Conservation (phyloP, 306 rosid species). For the Inga leiocalycina region DNA sequence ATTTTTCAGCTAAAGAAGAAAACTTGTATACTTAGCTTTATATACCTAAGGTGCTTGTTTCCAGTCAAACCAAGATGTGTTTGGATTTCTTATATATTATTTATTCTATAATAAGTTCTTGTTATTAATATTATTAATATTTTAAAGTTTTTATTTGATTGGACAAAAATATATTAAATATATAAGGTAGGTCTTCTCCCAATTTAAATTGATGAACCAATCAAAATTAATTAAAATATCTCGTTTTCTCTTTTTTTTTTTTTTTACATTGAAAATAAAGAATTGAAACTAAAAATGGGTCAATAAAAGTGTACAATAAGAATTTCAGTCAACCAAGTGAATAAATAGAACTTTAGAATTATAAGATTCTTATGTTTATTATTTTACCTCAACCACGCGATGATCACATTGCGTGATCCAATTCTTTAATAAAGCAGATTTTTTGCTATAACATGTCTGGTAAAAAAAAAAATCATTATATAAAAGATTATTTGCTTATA, state of each 20-base stretch:
- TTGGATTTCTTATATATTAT: too few relatives aligned
- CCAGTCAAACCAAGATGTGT: not conserved
- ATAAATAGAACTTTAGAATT: not conserved
- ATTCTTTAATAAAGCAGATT: not conserved
- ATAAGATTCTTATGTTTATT: not conserved
- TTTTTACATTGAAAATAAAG: not conserved
- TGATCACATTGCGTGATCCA: not conserved
- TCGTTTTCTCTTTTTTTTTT: not conserved
- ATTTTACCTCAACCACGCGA: not conserved
- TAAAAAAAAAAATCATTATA: not conserved
- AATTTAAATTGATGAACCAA: not conserved
- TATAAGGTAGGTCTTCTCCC: not conserved
- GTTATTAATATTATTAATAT: too few relatives aligned
- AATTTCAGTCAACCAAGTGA: not conserved
- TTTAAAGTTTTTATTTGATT: not conserved
- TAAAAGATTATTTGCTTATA: not conserved
- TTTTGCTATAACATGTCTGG: not conserved
- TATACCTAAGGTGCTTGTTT: too few relatives aligned
- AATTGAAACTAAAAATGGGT: not conserved
- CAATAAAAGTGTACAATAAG: not conserved
- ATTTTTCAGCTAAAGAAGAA: too few relatives aligned
- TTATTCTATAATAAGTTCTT: too few relatives aligned
- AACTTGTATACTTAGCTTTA: not conserved
- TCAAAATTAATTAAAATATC: not conserved
- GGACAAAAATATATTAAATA: not conserved